Percentiles rank a stretch among this genome's conserved stretches.
These are phyloP conservation scores for Mycena floridula DNA, from an alignment of 768 basidiomycete species.

Conservation along the genomic window DNA sequence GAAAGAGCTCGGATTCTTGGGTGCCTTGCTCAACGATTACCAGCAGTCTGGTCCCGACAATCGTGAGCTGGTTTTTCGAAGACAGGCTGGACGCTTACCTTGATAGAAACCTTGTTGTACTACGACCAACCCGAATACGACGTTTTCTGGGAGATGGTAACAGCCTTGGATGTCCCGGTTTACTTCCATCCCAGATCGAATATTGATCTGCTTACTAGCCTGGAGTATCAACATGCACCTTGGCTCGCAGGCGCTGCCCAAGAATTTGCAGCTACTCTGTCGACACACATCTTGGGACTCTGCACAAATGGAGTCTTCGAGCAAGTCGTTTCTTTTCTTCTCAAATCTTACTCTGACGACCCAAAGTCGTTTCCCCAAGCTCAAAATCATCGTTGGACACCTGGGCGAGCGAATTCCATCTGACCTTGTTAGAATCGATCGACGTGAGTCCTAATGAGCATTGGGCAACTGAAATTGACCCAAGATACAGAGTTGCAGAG, in stretches of 20 bases:
- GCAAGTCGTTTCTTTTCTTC: slow-evolving; percentile 30
- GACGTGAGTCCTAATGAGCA: slow-evolving; percentile 26
- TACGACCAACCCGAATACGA: no score
- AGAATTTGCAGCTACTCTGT: slow-evolving; percentile 31
- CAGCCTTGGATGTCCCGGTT: no score
- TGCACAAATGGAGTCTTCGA: no score
- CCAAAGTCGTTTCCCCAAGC: slow-evolving; percentile 32
- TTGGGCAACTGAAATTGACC: no score
- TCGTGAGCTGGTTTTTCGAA: no score
- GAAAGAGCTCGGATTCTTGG: slow-evolving; percentile 33
- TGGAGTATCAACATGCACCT: no score
- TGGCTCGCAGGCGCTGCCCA: slow-evolving; percentile 27
- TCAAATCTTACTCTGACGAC: background rate
- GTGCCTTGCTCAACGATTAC: slow-evolving; percentile 37
- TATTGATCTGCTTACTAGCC: slow-evolving; percentile 17
- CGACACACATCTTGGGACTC: slow-evolving; percentile 33
- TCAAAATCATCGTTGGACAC: slow-evolving; percentile 36
- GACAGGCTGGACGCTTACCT: no score
- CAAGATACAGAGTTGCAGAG: no score
- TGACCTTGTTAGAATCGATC: slow-evolving; percentile 33
- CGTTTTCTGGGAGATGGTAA: no score
- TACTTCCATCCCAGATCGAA: no score
- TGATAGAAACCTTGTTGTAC: no score
- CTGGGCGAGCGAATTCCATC: slow-evolving; percentile 37
- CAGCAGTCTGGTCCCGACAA: no score